These are phyloP conservation scores for Cryphonectria parasitica DNA, from an alignment of 2,329 filamentous ascomycete species.

Conservation along the genomic window DNA sequence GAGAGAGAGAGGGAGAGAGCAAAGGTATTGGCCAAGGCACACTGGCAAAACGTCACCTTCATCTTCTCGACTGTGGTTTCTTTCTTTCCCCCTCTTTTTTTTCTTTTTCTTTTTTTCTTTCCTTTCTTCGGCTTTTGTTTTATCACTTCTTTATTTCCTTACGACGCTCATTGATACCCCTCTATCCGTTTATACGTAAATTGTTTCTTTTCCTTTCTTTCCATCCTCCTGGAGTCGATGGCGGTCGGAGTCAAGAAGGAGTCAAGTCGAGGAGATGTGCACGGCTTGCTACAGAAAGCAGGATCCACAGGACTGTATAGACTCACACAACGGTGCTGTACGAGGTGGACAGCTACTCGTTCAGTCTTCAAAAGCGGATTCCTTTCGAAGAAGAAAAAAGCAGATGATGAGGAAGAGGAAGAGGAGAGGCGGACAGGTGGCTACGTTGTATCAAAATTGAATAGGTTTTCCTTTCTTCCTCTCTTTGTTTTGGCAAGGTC, in stretches of 20 bases:
- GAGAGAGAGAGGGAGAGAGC: background rate
- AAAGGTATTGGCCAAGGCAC: background rate
- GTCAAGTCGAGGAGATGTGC: background rate
- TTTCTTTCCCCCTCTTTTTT: background rate
- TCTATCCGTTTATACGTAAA: background rate
- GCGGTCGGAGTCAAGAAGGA: background rate
- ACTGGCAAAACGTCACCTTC: too few species aligned
- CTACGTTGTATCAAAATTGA: background rate
- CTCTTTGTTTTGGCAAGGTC: background rate
- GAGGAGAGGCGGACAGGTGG: background rate
- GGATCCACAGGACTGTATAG: constrained; percentile 15
- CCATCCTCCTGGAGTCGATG: background rate
- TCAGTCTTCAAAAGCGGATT: constrained; percentile 1
- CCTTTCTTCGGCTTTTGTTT: background rate
- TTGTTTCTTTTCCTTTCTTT: too few species aligned
- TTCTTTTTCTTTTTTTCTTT: background rate
- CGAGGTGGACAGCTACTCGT: constrained; percentile 11
- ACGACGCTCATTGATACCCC: background rate
- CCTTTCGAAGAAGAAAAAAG: background rate
- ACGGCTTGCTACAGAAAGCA: background rate
- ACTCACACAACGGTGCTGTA: constrained; percentile 1
- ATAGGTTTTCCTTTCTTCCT: background rate
- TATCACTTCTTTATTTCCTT: background rate
- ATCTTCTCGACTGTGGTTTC: background rate
- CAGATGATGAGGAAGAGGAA: background rate